These are phyloP conservation scores for Melanomma pulvis-pyrius DNA, from an alignment of 495 filamentous ascomycete genomes.

Conservation along the genomic window DNA sequence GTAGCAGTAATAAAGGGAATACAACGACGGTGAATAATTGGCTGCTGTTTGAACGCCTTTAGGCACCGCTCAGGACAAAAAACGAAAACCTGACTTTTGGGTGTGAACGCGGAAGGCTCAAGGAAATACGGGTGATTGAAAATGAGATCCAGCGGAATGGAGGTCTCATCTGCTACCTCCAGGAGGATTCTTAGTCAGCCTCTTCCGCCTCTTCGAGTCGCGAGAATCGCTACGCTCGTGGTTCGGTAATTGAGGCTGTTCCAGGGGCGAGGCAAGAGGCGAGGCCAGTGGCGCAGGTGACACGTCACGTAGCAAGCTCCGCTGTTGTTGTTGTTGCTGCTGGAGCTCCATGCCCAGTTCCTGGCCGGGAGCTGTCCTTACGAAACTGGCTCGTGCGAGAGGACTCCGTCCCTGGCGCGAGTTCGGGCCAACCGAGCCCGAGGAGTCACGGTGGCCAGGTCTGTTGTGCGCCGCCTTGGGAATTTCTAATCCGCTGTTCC, in stretches of 20 bases:
- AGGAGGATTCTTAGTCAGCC: conserved; percentile 34
- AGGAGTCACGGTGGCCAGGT: conserved; percentile 17
- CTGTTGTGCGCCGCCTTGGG: conserved; percentile 16
- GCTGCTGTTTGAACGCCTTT: background rate
- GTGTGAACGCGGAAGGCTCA: background rate
- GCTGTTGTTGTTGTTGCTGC: conserved; percentile 24
- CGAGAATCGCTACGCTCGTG: conserved; percentile 24
- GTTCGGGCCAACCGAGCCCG: conserved; percentile 14
- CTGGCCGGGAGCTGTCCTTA: conserved; percentile 34
- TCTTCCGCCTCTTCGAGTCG: conserved; percentile 29
- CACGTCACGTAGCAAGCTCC: conserved; percentile 25
- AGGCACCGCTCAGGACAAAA: background rate
- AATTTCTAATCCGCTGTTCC: conserved; percentile 8
- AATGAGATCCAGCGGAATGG: background rate
- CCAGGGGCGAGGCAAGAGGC: background rate
- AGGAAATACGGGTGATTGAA: background rate
- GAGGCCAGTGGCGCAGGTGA: conserved; percentile 18
- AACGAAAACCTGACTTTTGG: background rate
- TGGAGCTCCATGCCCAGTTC: conserved; percentile 36
- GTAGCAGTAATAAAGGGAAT: background rate
- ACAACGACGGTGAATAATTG: background rate
- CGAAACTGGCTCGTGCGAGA: conserved; percentile 43
- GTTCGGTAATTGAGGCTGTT: background rate
- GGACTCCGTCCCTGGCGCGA: conserved; percentile 36
- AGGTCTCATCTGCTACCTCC: conserved; percentile 1